Conservation (phyloP, 805 yeast species). For the Suhomyces canberraensis region DNA sequence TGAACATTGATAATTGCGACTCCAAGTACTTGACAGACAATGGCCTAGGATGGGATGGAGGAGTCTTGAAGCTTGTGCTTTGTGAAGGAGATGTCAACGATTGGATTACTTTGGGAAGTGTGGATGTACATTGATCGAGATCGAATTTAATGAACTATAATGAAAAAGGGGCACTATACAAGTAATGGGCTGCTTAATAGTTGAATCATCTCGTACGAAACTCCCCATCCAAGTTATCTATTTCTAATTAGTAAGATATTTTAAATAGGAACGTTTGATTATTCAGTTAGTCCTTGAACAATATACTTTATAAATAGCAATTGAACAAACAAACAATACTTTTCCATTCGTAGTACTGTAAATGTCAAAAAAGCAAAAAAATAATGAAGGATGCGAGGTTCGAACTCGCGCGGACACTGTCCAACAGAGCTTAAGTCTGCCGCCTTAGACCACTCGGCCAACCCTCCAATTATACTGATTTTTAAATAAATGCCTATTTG, state of each 20-base stretch:
- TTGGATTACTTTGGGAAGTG: slow-evolving; percentile 64
- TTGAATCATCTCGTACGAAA: no score
- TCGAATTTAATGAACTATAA: neutral
- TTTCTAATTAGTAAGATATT: no score
- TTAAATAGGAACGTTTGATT: no score
- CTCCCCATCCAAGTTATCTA: no score
- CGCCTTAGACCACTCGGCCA: slow-evolving; percentile 55
- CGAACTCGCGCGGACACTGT: slow-evolving; percentile 53
- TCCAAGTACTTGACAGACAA: slow-evolving; percentile 30
- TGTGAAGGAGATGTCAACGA: slow-evolving; percentile 70
- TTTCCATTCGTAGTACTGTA: neutral
- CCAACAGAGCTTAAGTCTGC: slow-evolving; percentile 50
- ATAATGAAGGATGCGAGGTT: slow-evolving; percentile 50
- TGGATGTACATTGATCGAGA: slow-evolving; percentile 31
- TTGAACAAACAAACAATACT: no score
- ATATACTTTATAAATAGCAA: no score
- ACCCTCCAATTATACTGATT: slow-evolving; percentile 42
- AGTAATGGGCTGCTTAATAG: no score
- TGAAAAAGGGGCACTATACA: no score
- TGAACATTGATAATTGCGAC: slow-evolving; percentile 47
- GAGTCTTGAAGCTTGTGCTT: slow-evolving; percentile 61
- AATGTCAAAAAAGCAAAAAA: slow-evolving; percentile 14
- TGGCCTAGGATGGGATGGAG: slow-evolving; percentile 61
- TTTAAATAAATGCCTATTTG: no score
- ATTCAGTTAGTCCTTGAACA: no score